A percentile compares a stretch with the other conserved stretches of the same genome.
Conservation (phyloP, 192 early-diverging fungal genomes). For the Cladochytrium replicatum region DNA sequence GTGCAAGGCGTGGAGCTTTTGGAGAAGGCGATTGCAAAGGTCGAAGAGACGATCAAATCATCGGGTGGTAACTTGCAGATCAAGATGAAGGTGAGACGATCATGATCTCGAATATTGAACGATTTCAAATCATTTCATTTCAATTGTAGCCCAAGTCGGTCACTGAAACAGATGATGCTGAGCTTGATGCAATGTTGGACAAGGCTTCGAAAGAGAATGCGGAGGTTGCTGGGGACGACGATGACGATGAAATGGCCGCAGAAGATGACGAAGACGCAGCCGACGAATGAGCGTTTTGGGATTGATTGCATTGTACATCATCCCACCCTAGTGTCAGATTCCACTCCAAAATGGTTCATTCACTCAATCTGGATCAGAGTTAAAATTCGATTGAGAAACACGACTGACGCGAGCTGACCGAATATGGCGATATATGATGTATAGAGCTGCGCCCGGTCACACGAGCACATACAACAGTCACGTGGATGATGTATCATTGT, state of each 20-base stretch:
- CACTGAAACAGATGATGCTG: constrained; percentile 83
- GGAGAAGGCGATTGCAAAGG: constrained; percentile 75
- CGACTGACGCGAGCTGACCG: no score
- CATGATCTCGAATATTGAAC: constrained; percentile 1
- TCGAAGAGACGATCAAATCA: constrained; percentile 68
- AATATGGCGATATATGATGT: no score
- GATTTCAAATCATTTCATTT: background rate
- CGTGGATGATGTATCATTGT: no score
- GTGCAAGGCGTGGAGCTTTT: constrained; percentile 71
- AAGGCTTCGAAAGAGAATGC: constrained; percentile 84
- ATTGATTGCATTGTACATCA: no score
- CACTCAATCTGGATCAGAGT: no score
- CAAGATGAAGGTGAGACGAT: constrained; percentile 59
- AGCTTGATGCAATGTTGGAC: constrained; percentile 83
- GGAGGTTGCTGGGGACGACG: constrained; percentile 87
- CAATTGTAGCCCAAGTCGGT: constrained; percentile 67
- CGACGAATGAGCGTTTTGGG: no score
- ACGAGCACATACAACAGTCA: no score
- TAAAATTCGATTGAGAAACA: no score
- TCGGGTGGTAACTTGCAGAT: constrained; percentile 65
- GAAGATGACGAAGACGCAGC: no score
- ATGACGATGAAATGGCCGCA: constrained; percentile 71
- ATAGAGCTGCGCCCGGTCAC: no score
- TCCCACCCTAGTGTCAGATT: no score
- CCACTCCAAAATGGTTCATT: no score